Percentiles rank a stretch among this genome's conserved stretches.
Evolutionary conservation across 768 basidiomycete genomes (phyloP).

Genomic region (Daedaleopsis nitida): DNA sequence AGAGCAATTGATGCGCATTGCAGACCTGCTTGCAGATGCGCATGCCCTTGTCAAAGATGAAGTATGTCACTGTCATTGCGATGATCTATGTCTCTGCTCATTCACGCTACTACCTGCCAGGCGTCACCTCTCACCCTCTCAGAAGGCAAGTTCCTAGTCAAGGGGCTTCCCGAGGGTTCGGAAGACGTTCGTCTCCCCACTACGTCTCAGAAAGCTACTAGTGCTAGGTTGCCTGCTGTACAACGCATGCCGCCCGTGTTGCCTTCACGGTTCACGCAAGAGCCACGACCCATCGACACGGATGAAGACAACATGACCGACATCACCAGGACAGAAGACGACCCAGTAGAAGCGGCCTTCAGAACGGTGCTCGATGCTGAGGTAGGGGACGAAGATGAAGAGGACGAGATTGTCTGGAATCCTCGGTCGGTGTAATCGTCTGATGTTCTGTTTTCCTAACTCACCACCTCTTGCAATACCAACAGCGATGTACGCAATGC

Average conservation of each 20-base stretch:
- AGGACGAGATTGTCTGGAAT: conserved; percentile 80
- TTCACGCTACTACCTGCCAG: conserved; percentile 18
- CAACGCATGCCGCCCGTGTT: conserved; percentile 22
- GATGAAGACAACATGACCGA: conserved; percentile 65
- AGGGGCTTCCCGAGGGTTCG: neutral
- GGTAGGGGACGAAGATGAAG: conserved; percentile 55
- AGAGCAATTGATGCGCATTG: conserved; percentile 92
- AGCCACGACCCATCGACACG: conserved; percentile 25
- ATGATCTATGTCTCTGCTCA: neutral
- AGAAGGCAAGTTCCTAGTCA: conserved; percentile 20
- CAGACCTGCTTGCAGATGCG: conserved; percentile 79
- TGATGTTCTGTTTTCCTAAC: neutral
- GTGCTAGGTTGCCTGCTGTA: neutral
- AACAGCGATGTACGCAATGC: conserved; percentile 24
- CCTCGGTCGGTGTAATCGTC: conserved; percentile 47
- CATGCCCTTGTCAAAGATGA: conserved; percentile 56
- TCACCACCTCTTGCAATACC: neutral
- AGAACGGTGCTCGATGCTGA: conserved; percentile 44
- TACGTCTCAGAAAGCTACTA: neutral
- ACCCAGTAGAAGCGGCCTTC: conserved; percentile 74
- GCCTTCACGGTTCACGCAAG: conserved; percentile 24
- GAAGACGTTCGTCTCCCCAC: neutral
- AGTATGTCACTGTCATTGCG: conserved; percentile 40
- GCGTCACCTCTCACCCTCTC: conserved; percentile 25
- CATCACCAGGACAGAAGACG: conserved; percentile 79